These are phyloP conservation scores for Macaranga tanarius DNA, from an alignment of 441 rosid species.

Conservation along the genomic window DNA sequence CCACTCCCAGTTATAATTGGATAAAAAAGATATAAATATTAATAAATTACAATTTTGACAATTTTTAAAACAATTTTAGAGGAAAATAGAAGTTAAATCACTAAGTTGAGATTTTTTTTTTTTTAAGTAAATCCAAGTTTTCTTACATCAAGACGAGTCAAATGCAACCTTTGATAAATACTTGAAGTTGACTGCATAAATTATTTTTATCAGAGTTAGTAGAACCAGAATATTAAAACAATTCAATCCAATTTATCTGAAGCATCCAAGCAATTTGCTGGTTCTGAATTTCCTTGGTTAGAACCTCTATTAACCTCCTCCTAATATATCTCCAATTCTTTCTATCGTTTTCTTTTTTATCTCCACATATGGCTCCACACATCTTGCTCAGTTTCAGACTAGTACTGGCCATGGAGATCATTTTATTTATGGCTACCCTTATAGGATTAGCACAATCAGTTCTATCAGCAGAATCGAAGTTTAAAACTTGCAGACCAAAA, in stretches of 20 bases:
- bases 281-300: neutral
- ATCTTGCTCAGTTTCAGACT: neutral
- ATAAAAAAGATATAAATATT: too few relatives aligned
- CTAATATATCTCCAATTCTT: neutral
- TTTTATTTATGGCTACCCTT: constrained; percentile 1
- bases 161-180: neutral
- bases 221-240: neutral
- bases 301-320: neutral
- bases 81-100: too few relatives aligned
- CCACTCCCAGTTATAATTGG: too few relatives aligned
- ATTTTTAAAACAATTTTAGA: too few relatives aligned
- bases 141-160: too few relatives aligned
- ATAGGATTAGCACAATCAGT: neutral
- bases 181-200: neutral
- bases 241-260: neutral
- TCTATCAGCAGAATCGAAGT: constrained; percentile 17
- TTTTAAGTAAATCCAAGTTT: too few relatives aligned
- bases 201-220: neutral
- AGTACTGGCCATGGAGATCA: constrained; percentile 15
- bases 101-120: too few relatives aligned
- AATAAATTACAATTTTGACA: too few relatives aligned
- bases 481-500: constrained; percentile 30
- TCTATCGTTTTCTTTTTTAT: neutral
- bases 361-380: neutral
- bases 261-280: neutral